Base-by-base conservation (phyloP, 768 basidiomycete species). In the Leucocoprinus birnbaumii region DNA sequence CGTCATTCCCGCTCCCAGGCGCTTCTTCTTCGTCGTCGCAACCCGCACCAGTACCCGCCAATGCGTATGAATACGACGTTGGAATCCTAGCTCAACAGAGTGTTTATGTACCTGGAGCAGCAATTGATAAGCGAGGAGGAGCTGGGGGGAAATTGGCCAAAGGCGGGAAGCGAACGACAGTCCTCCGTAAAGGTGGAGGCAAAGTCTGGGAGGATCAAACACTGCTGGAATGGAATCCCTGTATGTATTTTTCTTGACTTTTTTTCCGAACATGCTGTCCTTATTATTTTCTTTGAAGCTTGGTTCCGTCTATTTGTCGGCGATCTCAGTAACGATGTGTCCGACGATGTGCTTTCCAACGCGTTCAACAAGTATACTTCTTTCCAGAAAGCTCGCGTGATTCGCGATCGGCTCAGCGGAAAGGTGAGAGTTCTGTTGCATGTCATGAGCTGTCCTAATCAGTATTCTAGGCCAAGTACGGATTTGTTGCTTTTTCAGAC, bases 191-290 rank as follows among this genome's bases (percentile, higher is more conserved):
- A 71, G 96, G 95, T 4, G 96, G 82, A 51, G 97, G 97, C 31
- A 95, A 94, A 73, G 87, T 91, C 21, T 99, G 97, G 97, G 97
- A 99, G 69, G 97, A 99, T 68, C 93, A 93, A 71, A 97, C 94
- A 3, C 75, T 99, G 53, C 71, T 98, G 13, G 97, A 99, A 63
- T 99, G 97, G 97, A 97, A 93, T 73, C 90, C 96, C 50, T 84
- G 95, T 97, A 66, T 61, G 91, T 78, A 1, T 25, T n/a, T n/a
- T 22, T 25, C 2, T 48, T 52, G n/a, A 42, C 45, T 31, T 19
- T 21, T 7, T 34, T 31, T 44, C 58, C 53, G 40, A 62, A 59
- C 62, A 26, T 42, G 63, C 42, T 40, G 31, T 24, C 31, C 41
- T 53, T 3, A 27, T 52, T 13, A 42, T 34, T 22, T 13, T 11